Evolutionary conservation across 2,329 filamentous ascomycete genomes (phyloP), one percentile per base, ranked within the genome.

Genomic region (Fusarium illudens): DNA sequence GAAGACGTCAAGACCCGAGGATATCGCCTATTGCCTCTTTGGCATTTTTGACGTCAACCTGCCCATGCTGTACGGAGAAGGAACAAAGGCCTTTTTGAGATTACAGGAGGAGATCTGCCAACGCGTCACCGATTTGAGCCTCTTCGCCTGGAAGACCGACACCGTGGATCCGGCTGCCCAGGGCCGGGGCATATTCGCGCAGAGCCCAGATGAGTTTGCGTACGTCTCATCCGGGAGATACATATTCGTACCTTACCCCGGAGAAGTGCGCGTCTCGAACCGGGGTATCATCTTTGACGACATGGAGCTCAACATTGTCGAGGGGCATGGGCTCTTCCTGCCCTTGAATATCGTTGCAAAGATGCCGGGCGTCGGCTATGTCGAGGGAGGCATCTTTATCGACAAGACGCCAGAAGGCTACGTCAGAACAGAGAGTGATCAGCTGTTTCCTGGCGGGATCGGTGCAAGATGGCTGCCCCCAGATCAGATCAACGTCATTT

Each of bases 41-140:
- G 59, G 59, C 1, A 58, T 62, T 4, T 62, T 62, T 8, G 54
- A 50, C 12, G 42, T 62, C 20, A 62, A 58, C 25, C 52, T 62
- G 13, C 48, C 59, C 0, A 62, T 62, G 59, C 37, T 62, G 6
- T 62, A 62, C 25, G 59, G 54, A 4, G 59, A 62, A 13, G 59
- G 59, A 2, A 3, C 6, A 4, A 57, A 57, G 6, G 59, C 59
- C 4, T 62, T 62, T 32, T n/a, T 44, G 32, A 44, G 59, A 5
- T 4, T 62, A 3, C 59, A 62, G 13, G 59, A 62, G 5, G 54
- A 58, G 42, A 58, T 62, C 39, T 39, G 50, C 5, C 33, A 22
- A 15, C 50, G 12, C 0, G 11, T 39, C 17, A 0, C 6, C 3
- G 50, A 53, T 25, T 12, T 22, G 12, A 39, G n/a, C 12, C 12